phyloP scores from a whole-genome alignment of 257 asterid species.

The Nemophila menziesii region DNA sequence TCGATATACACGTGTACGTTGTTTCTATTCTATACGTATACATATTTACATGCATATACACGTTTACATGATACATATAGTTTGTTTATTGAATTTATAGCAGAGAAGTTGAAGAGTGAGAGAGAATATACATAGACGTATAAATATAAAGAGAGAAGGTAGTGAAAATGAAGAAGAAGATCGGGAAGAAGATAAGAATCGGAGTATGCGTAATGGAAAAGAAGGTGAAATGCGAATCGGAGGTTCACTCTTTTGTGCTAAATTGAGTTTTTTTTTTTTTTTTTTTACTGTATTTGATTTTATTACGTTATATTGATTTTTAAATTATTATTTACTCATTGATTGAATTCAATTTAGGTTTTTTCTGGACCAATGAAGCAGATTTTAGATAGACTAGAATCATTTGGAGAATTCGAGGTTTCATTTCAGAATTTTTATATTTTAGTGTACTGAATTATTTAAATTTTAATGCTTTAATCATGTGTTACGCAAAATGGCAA shows the following conservation, averaged over 20 bases:
- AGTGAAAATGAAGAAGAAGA: not conserved
- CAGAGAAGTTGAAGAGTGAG: not conserved
- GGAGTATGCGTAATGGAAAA: conserved; percentile 8
- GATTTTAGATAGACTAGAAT: conserved; percentile 78
- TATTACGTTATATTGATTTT: too few relatives aligned
- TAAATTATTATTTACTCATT: too few relatives aligned
- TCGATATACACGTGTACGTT: not conserved
- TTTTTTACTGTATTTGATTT: conserved; percentile 5
- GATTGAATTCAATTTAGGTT: conserved; percentile 23
- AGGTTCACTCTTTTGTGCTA: conserved; percentile 19
- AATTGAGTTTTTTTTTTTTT: too few relatives aligned
- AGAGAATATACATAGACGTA: not conserved
- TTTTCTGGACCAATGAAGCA: conserved; percentile 77
- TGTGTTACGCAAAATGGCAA: too few relatives aligned
- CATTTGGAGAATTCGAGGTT: conserved; percentile 92
- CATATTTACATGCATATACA: too few relatives aligned
- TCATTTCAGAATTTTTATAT: not conserved
- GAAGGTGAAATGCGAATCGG: conserved; percentile 8
- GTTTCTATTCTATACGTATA: not conserved
- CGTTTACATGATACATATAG: not conserved
- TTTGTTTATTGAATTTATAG: not conserved
- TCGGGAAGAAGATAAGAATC: not conserved
- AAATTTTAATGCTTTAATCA: too few relatives aligned
- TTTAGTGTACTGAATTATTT: not conserved
- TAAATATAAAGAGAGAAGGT: not conserved